Evolutionary conservation across 352 stramenopile species (phyloP).

Genomic region (Paralagenidium karlingii): DNA sequence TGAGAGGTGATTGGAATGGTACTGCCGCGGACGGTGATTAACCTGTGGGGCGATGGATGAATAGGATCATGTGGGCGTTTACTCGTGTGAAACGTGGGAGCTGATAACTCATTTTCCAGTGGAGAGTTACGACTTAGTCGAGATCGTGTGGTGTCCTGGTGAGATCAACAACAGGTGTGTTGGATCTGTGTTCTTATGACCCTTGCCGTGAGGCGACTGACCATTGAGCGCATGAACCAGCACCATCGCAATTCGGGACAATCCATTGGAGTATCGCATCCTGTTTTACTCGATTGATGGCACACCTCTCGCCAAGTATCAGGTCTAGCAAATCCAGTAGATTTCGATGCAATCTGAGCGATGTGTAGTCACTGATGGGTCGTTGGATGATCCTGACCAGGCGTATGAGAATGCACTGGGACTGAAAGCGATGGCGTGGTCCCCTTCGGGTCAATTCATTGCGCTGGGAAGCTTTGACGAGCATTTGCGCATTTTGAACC

Average conservation of each 20-base stretch:
- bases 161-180: constrained; percentile 24
- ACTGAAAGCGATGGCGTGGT: constrained; percentile 65
- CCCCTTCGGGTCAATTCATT: constrained; percentile 59
- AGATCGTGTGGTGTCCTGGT: constrained; percentile 56
- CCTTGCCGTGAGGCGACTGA: too few relatives aligned
- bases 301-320: constrained; percentile 45
- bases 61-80: constrained; percentile 65
- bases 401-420: constrained; percentile 71
- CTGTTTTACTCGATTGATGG: constrained; percentile 60
- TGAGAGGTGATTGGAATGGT: neutral
- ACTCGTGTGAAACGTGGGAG: constrained; percentile 64
- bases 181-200: neutral
- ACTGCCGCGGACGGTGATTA: too few relatives aligned
- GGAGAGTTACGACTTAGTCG: constrained; percentile 70
- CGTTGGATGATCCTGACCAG: constrained; percentile 10
- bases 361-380: neutral
- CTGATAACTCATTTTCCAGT: constrained; percentile 51
- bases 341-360: neutral
- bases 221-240: constrained; percentile 4
- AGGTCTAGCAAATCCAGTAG: constrained; percentile 16
- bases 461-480: constrained; percentile 72
- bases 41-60: neutral
- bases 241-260: constrained; percentile 59
- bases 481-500: constrained; percentile 53
- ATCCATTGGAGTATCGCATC: constrained; percentile 56